Evolutionary conservation across 163 green algal genomes (phyloP), one percentile per base, ranked within the genome.

Genomic region (Scenedesmus sp.): DNA sequence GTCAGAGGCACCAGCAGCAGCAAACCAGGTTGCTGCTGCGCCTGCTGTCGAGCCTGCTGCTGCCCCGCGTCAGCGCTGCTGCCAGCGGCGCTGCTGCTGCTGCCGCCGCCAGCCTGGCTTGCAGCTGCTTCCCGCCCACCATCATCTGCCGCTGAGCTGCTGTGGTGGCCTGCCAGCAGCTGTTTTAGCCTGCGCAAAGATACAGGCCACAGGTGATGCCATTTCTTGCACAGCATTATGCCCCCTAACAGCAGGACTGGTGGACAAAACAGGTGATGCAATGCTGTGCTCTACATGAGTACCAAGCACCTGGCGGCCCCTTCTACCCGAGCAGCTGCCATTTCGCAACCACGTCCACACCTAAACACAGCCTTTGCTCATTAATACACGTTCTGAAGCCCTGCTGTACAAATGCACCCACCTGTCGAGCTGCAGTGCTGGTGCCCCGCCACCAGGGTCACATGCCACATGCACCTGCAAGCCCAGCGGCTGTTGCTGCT

Each of bases 1-100:
- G 97, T 96, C 12, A 99, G 94, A 4, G 98, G 98, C 15, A 99
- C 91, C 34, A 99, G 94, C 84, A 99, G 87, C 46, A 99, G 91
- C 59, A 99, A 67, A 15, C 96, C 96, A 59, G 74, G 70, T 77
- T 88, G 88, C 26, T 84, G 86, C 74, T 88, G 74, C 82, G 34
- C 59, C 85, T 90, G 79, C 81, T 84, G 86, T 62, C 86, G 74
- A 60, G 34, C 59, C 85, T 90, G 79, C 70, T 60, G 77, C 89
- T 89, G 64, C 34, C 12, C 76, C 79, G 20, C 66, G 87, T 85
- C 88, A 62, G 73, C 12, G 54, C 84, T 76, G 57, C 76, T 94
- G 76, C 81, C 70, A n/a, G n/a, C n/a, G 54, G 16, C 34, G 74
- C 55, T 82, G 82, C 8, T 64, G 52, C 55, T 90, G 76, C 86